These are phyloP conservation scores for Naematelia encephala DNA, from an alignment of 768 basidiomycete genomes.

Conservation along the genomic window DNA sequence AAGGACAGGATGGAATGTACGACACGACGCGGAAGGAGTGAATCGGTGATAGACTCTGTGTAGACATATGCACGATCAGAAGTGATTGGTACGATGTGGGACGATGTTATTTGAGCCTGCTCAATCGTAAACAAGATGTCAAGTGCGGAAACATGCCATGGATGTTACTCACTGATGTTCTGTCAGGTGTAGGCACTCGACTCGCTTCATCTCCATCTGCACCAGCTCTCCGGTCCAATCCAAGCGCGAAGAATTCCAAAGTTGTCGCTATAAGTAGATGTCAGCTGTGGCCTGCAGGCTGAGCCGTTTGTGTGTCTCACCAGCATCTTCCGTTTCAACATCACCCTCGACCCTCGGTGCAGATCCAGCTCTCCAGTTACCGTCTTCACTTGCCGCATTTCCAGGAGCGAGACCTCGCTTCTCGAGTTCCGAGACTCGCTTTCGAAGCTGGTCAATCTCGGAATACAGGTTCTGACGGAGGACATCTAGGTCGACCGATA, in stretches of 20 bases:
- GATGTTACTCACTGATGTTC: neutral
- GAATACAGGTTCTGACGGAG: neutral
- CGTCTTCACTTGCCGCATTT: neutral
- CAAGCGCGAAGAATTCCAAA: conserved; percentile 23
- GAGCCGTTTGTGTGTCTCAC: neutral
- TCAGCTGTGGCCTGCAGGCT: too few relatives aligned
- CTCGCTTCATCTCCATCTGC: neutral
- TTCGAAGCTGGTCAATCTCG: conserved; percentile 10
- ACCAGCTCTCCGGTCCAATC: conserved; percentile 18
- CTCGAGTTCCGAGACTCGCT: conserved; percentile 11
- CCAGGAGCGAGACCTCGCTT: neutral
- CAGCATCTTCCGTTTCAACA: conserved; percentile 11
- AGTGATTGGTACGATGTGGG: conserved; percentile 10
- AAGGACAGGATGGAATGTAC: conserved; percentile 10
- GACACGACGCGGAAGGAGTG: conserved; percentile 12
- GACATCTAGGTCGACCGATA: neutral
- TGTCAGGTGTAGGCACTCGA: neutral
- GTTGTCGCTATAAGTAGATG: conserved; percentile 14
- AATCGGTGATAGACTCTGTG: conserved; percentile 16
- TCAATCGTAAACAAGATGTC: too few relatives aligned
- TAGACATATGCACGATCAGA: neutral
- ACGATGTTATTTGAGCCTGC: neutral
- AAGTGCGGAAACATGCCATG: too few relatives aligned
- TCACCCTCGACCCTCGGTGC: neutral
- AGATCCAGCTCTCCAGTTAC: neutral